Evolutionary conservation across 176 grass and related monocot genomes (phyloP), one percentile per base, ranked within the genome.

Genomic region (bread wheat (Triticum aestivum)): DNA sequence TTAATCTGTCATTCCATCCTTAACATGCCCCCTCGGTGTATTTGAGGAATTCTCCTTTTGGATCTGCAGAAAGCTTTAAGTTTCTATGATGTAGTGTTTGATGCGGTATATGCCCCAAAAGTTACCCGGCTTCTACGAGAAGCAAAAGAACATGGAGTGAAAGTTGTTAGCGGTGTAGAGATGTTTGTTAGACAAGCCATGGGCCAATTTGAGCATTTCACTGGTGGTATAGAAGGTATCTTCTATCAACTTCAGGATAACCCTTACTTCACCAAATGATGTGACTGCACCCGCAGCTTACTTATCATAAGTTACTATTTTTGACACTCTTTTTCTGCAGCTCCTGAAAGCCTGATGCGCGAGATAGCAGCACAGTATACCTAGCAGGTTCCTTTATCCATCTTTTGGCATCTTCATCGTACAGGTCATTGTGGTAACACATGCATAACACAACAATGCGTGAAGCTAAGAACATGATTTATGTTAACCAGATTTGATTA

Each of bases 161-260:
- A 88, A 74, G 88, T 91, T 90, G 94, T 99, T 81, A 99, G 97
- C 63, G 97, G 97, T 78, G 86, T 94, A 42, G 97, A 99, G 79
- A 99, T 99, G 97, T 99, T 99, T 79, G 35, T 94, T 79, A 92
- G 97, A 83, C 97, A 96, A 85, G 94, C 97, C 59, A 88, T 94
- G 87, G 89, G 90, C 59, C 97, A 99, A 76, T 99, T 99, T 80
- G 90, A 99, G 87, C 80, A 9, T 85, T 99, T 99, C 82, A 99
- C 92, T 20, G 73, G 85, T 86, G 85, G 87, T 77, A 86, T 96
- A 79, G 64, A 92, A 88, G 97, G 94, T 99, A 87, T 94, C 27
- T 73, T 89, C 71, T 75, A 12, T 85, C 18, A 83, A 71, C 61
- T 75, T 54, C 74, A 21, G 10, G 44, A 61, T 56, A 52, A 12